Conservation (phyloP, 768 basidiomycete species). For the Hericium rajendrae region DNA sequence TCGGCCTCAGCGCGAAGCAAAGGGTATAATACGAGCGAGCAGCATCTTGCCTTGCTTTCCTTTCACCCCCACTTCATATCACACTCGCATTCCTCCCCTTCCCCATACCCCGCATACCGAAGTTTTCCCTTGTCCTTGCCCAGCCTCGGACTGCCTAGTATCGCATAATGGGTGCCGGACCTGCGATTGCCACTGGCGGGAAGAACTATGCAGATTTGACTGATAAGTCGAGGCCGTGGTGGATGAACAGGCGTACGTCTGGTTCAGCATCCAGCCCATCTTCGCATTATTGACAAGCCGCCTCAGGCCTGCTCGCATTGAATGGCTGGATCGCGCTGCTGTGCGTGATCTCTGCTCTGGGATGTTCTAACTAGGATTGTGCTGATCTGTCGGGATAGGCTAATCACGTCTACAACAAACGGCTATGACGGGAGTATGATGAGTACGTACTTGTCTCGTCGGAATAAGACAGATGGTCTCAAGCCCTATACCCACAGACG, state of each 20-base stretch:
- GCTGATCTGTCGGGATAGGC: constrained; percentile 10
- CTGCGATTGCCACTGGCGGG: neutral
- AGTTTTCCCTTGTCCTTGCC: neutral
- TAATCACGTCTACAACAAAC: constrained; percentile 28
- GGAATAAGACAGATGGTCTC: neutral
- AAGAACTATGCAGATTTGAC: neutral
- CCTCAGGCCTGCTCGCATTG: constrained; percentile 15
- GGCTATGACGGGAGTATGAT: constrained; percentile 34
- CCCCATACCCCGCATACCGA: neutral
- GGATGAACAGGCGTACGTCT: neutral
- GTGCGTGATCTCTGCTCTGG: constrained; percentile 7
- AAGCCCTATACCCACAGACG: neutral
- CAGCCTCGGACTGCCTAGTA: neutral
- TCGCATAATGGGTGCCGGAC: neutral
- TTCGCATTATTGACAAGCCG: neutral
- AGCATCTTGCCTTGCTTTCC: neutral
- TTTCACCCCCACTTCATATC: neutral
- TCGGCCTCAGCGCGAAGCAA: neutral
- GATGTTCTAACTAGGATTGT: neutral
- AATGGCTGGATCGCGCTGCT: constrained; percentile 22
- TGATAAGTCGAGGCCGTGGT: neutral
- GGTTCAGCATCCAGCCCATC: neutral
- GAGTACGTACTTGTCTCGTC: constrained; percentile 18
- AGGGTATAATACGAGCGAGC: neutral
- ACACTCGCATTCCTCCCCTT: neutral